Conservation (phyloP, 2,329 filamentous ascomycete genomes). For the Neonectria neomacrospora region DNA sequence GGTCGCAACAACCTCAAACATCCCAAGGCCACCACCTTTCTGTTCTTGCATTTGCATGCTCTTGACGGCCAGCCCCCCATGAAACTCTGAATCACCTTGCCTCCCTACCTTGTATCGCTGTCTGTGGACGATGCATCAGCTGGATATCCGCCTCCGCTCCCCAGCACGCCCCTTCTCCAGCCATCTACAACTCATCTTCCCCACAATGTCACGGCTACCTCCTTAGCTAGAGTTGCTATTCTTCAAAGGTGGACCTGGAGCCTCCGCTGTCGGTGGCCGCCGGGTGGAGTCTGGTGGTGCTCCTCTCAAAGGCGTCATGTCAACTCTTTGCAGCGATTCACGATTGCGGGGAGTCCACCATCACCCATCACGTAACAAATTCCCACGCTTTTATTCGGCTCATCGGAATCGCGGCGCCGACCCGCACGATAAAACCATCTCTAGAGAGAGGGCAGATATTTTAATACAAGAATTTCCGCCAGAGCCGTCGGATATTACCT, state of each 20-base stretch:
- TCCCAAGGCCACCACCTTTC: not conserved
- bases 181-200: conserved; percentile 5
- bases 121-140: not conserved
- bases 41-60: not conserved
- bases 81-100: not conserved
- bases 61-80: not conserved
- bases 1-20: conserved; percentile 1
- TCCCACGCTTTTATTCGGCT: conserved; percentile 6
- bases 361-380: conserved; percentile 8
- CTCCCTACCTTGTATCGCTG: conserved; percentile 4
- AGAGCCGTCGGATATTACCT: not conserved
- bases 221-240: not conserved
- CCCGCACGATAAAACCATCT: not conserved
- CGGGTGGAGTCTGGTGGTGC: conserved; percentile 8
- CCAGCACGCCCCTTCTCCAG: conserved; percentile 9
- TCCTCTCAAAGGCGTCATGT: conserved; percentile 6
- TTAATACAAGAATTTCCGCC: not conserved
- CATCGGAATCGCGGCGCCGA: conserved; percentile 2
- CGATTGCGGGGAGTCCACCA: conserved; percentile 3
- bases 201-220: conserved; percentile 14
- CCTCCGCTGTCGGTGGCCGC: conserved; percentile 12
- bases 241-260: not conserved
- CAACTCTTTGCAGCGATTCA: not conserved
- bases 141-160: conserved; percentile 37
- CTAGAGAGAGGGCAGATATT: not conserved